Evolutionary conservation across 1,284 basidiomycete genomes (phyloP).

Genomic region (Ustilago xerochloae): DNA sequence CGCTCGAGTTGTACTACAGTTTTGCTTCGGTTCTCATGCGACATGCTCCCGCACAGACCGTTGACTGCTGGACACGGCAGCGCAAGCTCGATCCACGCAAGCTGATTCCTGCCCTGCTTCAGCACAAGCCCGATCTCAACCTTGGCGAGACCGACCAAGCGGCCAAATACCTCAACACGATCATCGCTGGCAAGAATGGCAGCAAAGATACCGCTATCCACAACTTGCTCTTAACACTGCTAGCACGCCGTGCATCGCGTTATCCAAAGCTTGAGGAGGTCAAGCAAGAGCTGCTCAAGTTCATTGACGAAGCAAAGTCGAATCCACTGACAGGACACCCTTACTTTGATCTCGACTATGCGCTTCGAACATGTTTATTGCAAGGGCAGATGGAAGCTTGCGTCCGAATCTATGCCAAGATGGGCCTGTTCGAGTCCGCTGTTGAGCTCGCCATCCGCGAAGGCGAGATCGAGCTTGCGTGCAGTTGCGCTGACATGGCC

Average conservation of each 20-base stretch:
- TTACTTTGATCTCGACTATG: conserved; percentile 97
- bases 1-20: conserved; percentile 90
- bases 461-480: conserved; percentile 71
- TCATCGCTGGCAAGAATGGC: conserved; percentile 81
- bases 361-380: conserved; percentile 82
- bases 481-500: conserved; percentile 61
- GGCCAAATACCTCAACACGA: conserved; percentile 81
- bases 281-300: conserved; percentile 84
- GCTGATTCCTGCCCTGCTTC: conserved; percentile 88
- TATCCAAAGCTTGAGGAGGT: conserved; percentile 64
- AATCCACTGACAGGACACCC: conserved; percentile 86
- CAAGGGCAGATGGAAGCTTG: conserved; percentile 86
- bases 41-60: conserved; percentile 85
- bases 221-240: conserved; percentile 90
- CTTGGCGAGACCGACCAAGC: conserved; percentile 76
- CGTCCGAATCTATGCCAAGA: conserved; percentile 96
- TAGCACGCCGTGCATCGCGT: conserved; percentile 70
- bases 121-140: conserved; percentile 73
- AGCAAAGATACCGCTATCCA: conserved; percentile 88
- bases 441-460: conserved; percentile 85
- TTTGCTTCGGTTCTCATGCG: conserved; percentile 89
- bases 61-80: conserved; percentile 91
- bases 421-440: conserved; percentile 95
- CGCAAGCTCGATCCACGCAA: conserved; percentile 81
- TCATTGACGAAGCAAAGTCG: conserved; percentile 81